Evolutionary conservation across 257 asterid species (phyloP).

Genomic region (Pogostemon cablin): DNA sequence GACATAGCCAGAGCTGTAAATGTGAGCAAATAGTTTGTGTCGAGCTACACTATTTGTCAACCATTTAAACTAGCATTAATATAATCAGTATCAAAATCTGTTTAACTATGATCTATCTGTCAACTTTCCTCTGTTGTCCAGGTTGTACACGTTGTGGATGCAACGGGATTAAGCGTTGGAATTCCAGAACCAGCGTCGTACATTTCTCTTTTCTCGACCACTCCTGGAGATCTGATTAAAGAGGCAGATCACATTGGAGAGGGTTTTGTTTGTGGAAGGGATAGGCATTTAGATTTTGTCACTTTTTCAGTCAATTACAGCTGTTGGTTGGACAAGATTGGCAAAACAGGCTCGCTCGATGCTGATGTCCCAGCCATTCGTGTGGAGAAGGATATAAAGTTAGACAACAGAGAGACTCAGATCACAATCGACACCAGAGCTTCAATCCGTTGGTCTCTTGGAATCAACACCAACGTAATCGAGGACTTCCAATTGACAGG

Average conservation of each 20-base stretch:
- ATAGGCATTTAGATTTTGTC: conserved; percentile 68
- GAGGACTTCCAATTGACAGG: conserved; percentile 86
- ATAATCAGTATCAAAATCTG: background rate
- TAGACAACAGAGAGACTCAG: conserved; percentile 56
- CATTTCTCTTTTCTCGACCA: conserved; percentile 73
- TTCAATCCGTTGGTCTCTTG: conserved; percentile 91
- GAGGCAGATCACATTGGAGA: conserved; percentile 76
- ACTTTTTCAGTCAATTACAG: conserved; percentile 79
- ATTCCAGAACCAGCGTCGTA: conserved; percentile 57
- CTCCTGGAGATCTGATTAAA: conserved; percentile 77
- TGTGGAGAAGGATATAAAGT: conserved; percentile 56
- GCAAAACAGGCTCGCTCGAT: conserved; percentile 57
- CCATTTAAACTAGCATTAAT: background rate
- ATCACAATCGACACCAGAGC: conserved; percentile 56
- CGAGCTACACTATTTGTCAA: too few relatives aligned
- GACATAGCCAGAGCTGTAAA: conserved; percentile 88
- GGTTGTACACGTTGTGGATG: conserved; percentile 91
- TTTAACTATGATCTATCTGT: too few relatives aligned
- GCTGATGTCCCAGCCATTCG: conserved; percentile 72
- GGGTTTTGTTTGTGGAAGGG: conserved; percentile 74
- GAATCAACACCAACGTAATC: conserved; percentile 69
- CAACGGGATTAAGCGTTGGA: conserved; percentile 41
- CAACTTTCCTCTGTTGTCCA: conserved; percentile 30
- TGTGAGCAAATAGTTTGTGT: conserved; percentile 47
- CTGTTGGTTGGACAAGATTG: conserved; percentile 63